Conservation (phyloP, 192 early-diverging fungal species). For the Backusella sp. region DNA sequence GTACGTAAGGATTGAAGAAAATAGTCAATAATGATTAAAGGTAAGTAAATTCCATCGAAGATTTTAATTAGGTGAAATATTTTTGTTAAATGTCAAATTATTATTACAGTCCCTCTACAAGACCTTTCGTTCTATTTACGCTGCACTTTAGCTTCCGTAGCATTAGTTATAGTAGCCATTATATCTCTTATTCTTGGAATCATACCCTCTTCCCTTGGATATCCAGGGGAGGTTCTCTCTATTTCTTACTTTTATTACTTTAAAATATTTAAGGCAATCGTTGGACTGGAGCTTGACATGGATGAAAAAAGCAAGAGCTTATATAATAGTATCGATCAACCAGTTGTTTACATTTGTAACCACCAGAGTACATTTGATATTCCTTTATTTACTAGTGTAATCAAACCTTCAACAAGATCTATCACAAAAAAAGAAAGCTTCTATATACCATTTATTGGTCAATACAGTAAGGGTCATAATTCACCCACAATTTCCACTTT, state of each 20-base stretch:
- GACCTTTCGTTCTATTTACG: background rate
- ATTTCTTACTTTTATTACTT: background rate
- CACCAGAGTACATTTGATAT: background rate
- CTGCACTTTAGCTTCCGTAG: background rate
- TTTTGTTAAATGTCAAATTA: background rate
- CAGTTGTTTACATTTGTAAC: background rate
- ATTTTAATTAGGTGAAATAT: background rate
- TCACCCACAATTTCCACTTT: too few relatives aligned
- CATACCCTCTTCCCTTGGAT: background rate
- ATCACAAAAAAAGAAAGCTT: background rate
- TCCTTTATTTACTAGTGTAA: background rate
- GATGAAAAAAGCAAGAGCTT: background rate
- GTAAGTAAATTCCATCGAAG: background rate
- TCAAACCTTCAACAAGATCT: background rate
- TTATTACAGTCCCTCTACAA: background rate
- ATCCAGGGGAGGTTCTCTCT: background rate
- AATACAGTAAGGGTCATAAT: background rate
- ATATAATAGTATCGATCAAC: background rate
- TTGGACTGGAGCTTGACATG: background rate
- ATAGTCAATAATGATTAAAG: background rate
- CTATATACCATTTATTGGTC: background rate
- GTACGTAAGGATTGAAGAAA: too few relatives aligned
- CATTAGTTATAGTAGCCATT: background rate
- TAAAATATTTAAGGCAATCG: background rate
- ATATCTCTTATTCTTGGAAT: background rate